Evolutionary conservation across 352 stramenopile genomes (phyloP), one percentile per base, ranked within the genome.

Genomic region (Pythium dissimile): DNA sequence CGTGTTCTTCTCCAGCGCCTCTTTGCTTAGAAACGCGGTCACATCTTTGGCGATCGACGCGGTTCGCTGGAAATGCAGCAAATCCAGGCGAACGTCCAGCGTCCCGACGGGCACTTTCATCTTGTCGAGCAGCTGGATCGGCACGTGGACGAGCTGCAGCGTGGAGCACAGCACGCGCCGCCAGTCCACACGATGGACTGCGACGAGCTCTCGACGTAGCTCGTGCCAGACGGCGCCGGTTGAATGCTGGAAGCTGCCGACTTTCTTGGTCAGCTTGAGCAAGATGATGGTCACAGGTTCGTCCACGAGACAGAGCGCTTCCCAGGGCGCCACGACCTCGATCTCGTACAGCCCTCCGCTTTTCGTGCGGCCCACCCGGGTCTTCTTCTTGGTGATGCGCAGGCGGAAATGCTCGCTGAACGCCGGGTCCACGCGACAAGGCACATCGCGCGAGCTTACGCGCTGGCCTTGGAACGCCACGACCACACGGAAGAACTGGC

Each of bases 321-420:
- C 80, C 77, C 77, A 93, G 1, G 77, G 77, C 16, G 71, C 63
- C 4, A 84, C 53, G 5, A 90, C 69, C 10, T 90, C 72, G 8
- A 92, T 67, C 18, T 84, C 72, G 32, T 79, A 84, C 5, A 64
- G 55, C 8, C 61, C 47, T 12, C 68, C 69, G 24, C 38, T 60
- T 44, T 57, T 59, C 1, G 64, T 73, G 10, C 62, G 45, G 9
- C 48, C 24, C 1, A 51, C 62, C 15, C 68, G 59, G 15, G 55
- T 50, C 50, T 50, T 65, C 15, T 53, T 62, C 27, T 73, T 84
- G 21, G 79, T 59, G 10, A 92, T 66, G 28, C 38, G 59, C 45
- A 90, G 75, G 7, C 70, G 75, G 23, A 92, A 89, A 42, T 78
- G 69, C 27, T 88, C 84, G 49, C 90, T 77, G 54, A 93, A 93